Conservation (phyloP, 371 early-diverging fungal species). For the Mucor velutinosus region DNA sequence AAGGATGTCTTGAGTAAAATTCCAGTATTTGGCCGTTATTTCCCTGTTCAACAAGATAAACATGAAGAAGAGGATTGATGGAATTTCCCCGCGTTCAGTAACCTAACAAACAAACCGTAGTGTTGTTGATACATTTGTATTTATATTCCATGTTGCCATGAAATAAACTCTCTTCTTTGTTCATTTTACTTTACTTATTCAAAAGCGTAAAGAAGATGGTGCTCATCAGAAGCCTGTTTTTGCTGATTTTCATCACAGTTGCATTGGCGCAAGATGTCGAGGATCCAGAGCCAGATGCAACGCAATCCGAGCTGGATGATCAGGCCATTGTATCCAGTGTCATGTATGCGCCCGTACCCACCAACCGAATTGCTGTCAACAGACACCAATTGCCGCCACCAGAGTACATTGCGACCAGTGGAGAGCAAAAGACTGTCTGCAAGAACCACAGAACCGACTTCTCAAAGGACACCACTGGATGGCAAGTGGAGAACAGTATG, state of each 20-base stretch:
- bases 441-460: constrained; percentile 22
- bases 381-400: neutral
- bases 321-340: constrained; percentile 14
- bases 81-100: neutral
- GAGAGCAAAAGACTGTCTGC: constrained; percentile 14
- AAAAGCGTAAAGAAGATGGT: neutral
- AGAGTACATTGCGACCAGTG: constrained; percentile 5
- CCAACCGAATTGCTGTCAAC: neutral
- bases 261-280: neutral
- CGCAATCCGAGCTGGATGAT: neutral
- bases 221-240: neutral
- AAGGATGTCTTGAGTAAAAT: constrained; percentile 42
- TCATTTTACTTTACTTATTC: neutral
- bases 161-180: neutral
- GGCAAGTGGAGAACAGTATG: constrained; percentile 24
- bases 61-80: constrained; percentile 26
- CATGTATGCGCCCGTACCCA: constrained; percentile 21
- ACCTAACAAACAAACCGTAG: neutral
- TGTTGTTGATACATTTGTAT: neutral
- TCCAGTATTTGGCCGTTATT: constrained; percentile 48
- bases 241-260: neutral
- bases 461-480: constrained; percentile 9
- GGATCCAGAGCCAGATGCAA: neutral
- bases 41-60: constrained; percentile 28
- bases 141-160: neutral